Percentiles rank a stretch among this genome's conserved stretches.
Conservation (phyloP, 371 early-diverging fungal genomes). For the Sporodiniella umbellata region DNA sequence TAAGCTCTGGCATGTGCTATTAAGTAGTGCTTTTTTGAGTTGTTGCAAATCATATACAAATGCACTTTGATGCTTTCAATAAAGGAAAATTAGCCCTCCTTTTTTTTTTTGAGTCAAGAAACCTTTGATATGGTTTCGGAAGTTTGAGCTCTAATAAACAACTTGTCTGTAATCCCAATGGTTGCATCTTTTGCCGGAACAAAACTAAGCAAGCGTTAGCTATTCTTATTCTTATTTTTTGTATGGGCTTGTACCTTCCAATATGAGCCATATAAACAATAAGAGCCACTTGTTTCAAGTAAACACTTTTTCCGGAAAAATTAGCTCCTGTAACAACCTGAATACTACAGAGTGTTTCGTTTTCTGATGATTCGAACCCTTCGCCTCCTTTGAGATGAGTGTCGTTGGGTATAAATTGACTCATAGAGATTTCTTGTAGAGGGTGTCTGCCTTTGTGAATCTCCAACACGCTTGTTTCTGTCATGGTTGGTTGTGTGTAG, state of each 20-base stretch:
- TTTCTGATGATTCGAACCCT: background rate
- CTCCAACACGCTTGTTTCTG: conserved; percentile 39
- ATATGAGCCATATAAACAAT: conserved; percentile 79
- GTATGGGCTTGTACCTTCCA: conserved; percentile 49
- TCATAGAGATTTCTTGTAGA: conserved; percentile 62
- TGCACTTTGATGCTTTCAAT: conserved; percentile 67
- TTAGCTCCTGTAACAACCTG: conserved; percentile 77
- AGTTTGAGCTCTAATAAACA: conserved; percentile 79
- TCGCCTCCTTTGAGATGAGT: conserved; percentile 42
- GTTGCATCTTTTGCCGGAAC: conserved; percentile 84
- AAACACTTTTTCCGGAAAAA: conserved; percentile 77
- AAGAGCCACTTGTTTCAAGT: conserved; percentile 75
- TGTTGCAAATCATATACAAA: conserved; percentile 73
- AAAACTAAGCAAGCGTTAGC: conserved; percentile 65
- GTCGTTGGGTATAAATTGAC: conserved; percentile 67
- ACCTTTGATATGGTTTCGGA: conserved; percentile 53
- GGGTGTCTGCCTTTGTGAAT: conserved; percentile 70
- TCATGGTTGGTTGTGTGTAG: conserved; percentile 60
- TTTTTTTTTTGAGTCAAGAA: too few species aligned
- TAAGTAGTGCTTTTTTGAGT: conserved; percentile 49
- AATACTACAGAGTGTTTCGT: conserved; percentile 12
- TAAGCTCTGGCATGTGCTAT: conserved; percentile 51
- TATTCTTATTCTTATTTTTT: too few species aligned
- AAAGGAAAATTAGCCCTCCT: too few species aligned
- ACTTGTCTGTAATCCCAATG: conserved; percentile 85